Evolutionary conservation across 2,329 filamentous ascomycete species (phyloP), one percentile per base, ranked within the genome.

Genomic region (Penicillium sp.): DNA sequence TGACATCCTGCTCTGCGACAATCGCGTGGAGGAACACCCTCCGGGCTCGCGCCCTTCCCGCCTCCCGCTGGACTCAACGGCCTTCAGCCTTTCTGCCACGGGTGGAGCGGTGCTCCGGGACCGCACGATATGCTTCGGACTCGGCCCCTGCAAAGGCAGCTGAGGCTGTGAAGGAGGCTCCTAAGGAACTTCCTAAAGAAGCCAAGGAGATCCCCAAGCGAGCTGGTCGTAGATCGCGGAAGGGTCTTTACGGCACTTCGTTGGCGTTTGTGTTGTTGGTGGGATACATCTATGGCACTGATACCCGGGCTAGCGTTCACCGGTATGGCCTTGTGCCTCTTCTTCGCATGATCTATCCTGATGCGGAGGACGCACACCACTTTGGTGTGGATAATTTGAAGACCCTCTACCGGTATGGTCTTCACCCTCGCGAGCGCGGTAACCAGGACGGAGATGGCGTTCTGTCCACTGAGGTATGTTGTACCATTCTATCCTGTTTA

Each of bases 321-420:
- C 81, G 80, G 63, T 89, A 83, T 71, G 71, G 87, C 27, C 77
- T 87, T 13, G 85, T 76, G 35, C 75, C 74, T 39, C 54, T 75
- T 42, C 64, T 79, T 7, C 60, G 75, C 28, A 54, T 65, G 53
- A 40, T 76, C 6, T 76, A 71, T 51, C 70, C 70, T 3, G 76
- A 79, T 63, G 75, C 76, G 11, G 94, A 99, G 72, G 90, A 95
- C 35, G 94, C 92, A n/a, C 94, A 99, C 69, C 87, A 95, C 65
- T 78, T 81, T 20, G 89, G 89, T 45, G 90, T 89, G 2, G 75
- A 79, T 33, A 78, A 84, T 6, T 76, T 99, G 65, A 88, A 89
- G 73, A 74, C 76, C 1, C 79, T 96, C 16, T 88, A 94, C 73
- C 77, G 79, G 41, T 81, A 92, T 48, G 86, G 87, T 30, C 73